Evolutionary conservation across 176 grass and related monocot species (phyloP), one percentile per base, ranked within the genome.

Genomic region (Musa troglodytarum): DNA sequence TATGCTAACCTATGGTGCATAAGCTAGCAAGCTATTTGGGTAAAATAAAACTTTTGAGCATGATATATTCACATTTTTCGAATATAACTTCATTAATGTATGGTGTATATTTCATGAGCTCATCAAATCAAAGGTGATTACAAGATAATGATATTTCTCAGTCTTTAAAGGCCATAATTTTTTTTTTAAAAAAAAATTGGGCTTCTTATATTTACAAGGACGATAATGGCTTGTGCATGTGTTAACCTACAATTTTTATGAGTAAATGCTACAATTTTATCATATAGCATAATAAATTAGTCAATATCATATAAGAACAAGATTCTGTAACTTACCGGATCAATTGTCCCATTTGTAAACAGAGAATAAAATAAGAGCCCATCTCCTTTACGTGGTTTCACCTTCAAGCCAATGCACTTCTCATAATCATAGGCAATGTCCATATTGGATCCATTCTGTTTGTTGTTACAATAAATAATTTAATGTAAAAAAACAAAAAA

Each of bases 351-450:
- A 73, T 99, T 99, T 73, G 75, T 52, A 77, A 87, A 83, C 64
- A 99, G 86, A 70, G 95, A 99, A 89, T 94, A 99, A 71, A 99
- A 99, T 34, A 99, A 81, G 61, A 99, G 95, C 19, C 95, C 95
- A 59, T 99, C 95, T 50, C 95, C 95, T 79, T 89, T 85, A 68
- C 81, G 86, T 81, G 95, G 95, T 79, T 94, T 99, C 55, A 99
- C 84, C 80, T 87, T 99, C 81, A 99, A 85, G 52, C 95, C 95
- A 65, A 99, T 89, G 76, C 95, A 99, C 63, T 88, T 82, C 23
- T 99, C 90, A 68, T 89, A 99, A 69, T 99, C 91, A 91, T 99
- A 99, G 4, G 82, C 86, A 84, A 89, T 91, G 80, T 89, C 74
- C 86, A 99, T 94, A 69, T 99, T 99, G 65, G 79, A 84, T 50